Evolutionary conservation across 2,329 filamentous ascomycete genomes (phyloP).

Genomic region (Sporothrix dimorphospora): DNA sequence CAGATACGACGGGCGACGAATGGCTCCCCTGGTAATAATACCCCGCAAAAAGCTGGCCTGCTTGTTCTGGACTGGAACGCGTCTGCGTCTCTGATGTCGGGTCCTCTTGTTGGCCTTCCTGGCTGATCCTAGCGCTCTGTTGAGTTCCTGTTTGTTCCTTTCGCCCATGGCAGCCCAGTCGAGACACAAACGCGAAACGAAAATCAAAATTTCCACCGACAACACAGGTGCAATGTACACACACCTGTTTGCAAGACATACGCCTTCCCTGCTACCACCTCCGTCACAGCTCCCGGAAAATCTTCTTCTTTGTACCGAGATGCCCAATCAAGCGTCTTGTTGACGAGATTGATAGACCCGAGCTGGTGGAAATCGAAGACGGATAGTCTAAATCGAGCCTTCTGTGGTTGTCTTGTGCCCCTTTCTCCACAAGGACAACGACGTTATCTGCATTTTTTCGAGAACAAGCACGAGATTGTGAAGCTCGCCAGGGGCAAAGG

Average conservation of each 20-base stretch:
- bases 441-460: neutral
- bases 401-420: neutral
- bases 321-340: constrained; percentile 26
- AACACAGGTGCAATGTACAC: neutral
- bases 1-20: constrained; percentile 1
- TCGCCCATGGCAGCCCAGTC: neutral
- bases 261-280: neutral
- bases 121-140: constrained; percentile 9
- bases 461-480: neutral
- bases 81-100: neutral
- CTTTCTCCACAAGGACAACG: constrained; percentile 1
- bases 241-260: neutral
- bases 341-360: constrained; percentile 21
- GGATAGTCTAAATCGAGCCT: constrained; percentile 10
- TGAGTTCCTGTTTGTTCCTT: constrained; percentile 4
- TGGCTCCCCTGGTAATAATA: neutral
- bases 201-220: neutral
- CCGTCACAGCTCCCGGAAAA: constrained; percentile 29
- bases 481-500: neutral
- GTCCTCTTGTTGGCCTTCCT: constrained; percentile 2
- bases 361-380: constrained; percentile 22
- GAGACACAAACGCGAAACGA: neutral
- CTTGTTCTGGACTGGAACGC: constrained; percentile 4
- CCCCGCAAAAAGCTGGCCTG: constrained; percentile 17
- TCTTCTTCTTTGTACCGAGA: constrained; percentile 29